A percentile compares a stretch with the other conserved stretches of the same genome.
phyloP scores from a whole-genome alignment of 2,329 filamentous ascomycete species.

The Tolypocladium tundrense region DNA sequence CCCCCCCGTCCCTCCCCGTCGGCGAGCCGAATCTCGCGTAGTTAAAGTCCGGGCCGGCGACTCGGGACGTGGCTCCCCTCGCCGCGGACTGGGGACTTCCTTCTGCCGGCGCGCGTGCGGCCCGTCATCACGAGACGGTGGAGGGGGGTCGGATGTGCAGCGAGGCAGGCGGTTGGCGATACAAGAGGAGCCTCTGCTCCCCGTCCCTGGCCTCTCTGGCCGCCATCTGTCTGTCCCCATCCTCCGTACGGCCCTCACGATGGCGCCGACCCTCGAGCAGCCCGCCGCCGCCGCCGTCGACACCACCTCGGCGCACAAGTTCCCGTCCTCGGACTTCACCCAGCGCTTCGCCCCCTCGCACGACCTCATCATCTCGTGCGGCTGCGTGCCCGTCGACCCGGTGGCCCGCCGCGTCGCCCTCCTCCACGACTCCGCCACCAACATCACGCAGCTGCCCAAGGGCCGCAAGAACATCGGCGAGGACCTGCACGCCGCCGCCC shows the following conservation, averaged over 20 bases:
- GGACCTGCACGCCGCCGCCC: constrained; percentile 27
- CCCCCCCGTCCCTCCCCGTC: background rate
- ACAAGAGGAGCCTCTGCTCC: background rate
- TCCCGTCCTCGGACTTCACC: background rate
- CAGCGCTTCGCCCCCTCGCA: constrained; percentile 27
- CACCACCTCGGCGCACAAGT: background rate
- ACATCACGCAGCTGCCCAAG: constrained; percentile 36
- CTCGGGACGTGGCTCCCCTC: background rate
- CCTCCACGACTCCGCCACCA: constrained; percentile 30
- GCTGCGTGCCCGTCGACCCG: constrained; percentile 33
- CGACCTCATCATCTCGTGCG: constrained; percentile 33
- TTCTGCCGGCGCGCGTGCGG: background rate
- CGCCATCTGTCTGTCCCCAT: too few relatives aligned
- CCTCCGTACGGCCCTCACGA: background rate
- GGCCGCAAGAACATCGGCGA: constrained; percentile 38
- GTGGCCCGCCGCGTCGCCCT: constrained; percentile 25
- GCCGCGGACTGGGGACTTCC: background rate
- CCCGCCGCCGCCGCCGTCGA: background rate
- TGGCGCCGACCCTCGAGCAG: background rate
- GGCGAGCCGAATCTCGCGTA: background rate
- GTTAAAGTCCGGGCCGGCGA: background rate
- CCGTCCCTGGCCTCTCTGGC: too few relatives aligned
- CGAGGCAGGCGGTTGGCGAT: background rate
- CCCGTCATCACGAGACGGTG: background rate
- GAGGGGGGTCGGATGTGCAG: background rate